Conservation (phyloP, 2,329 filamentous ascomycete genomes). For the Neofusicoccum ribis region DNA sequence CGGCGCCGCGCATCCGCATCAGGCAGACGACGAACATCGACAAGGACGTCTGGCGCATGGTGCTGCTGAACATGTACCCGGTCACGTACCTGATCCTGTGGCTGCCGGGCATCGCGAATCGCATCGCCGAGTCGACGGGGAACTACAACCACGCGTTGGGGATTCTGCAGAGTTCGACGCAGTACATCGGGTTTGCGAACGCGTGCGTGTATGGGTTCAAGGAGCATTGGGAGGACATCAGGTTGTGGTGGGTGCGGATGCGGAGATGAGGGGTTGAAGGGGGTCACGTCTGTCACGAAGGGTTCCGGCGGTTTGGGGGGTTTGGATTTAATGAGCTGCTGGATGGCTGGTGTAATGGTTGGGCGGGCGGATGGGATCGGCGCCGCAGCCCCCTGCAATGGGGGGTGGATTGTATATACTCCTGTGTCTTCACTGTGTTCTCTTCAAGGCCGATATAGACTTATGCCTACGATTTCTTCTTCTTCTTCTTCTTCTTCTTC, state of each 20-base stretch:
- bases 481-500: no score
- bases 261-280: not conserved
- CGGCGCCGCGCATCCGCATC: not conserved
- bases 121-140: conserved; percentile 23
- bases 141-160: conserved; percentile 20
- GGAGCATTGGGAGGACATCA: conserved; percentile 20
- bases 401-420: no score
- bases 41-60: conserved; percentile 29
- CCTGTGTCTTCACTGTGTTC: no score
- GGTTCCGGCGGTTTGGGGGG: not conserved
- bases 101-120: conserved; percentile 34
- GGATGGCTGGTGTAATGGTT: not conserved
- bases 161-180: conserved; percentile 27
- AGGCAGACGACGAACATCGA: conserved; percentile 6
- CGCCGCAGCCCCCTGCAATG: no score
- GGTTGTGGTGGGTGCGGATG: not conserved
- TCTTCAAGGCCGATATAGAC: no score
- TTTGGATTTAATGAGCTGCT: not conserved
- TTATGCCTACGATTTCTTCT: no score
- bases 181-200: conserved; percentile 28
- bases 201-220: conserved; percentile 26
- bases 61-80: conserved; percentile 38
- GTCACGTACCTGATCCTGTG: conserved; percentile 37
- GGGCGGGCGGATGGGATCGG: not conserved
- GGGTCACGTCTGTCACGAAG: not conserved